Conservation (phyloP, 352 stramenopile species). For the Globisporangium acanthophoron region DNA sequence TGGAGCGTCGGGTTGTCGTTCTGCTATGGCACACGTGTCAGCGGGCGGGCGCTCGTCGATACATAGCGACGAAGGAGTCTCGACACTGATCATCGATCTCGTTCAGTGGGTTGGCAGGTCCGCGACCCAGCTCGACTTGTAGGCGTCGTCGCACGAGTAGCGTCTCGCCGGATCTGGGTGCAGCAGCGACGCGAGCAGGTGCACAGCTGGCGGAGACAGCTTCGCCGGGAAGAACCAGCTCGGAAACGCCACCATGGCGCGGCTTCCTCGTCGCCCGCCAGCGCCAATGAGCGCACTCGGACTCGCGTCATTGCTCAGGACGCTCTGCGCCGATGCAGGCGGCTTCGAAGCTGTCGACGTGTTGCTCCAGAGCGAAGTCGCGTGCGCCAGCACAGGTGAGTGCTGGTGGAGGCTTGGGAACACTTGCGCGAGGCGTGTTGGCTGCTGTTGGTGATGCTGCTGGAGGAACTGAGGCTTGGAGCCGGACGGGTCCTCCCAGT, state of each 20-base stretch:
- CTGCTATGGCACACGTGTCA: too few species aligned
- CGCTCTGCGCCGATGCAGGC: constrained; percentile 2
- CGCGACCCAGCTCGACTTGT: constrained; percentile 63
- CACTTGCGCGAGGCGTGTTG: constrained; percentile 8
- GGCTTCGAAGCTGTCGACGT: constrained; percentile 8
- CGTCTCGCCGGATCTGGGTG: constrained; percentile 79
- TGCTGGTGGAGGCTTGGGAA: constrained; percentile 10
- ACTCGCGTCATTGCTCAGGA: constrained; percentile 3
- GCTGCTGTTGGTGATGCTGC: constrained; percentile 3
- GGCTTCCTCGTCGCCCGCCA: constrained; percentile 26
- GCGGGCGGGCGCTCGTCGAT: too few species aligned
- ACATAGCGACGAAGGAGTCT: too few species aligned
- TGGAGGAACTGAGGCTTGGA: constrained; percentile 1
- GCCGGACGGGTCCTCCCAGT: not conserved
- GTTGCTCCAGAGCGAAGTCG: constrained; percentile 11
- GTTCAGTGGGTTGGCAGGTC: constrained; percentile 9
- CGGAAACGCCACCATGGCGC: constrained; percentile 53
- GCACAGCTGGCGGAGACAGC: constrained; percentile 56
- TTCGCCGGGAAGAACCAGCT: constrained; percentile 81
- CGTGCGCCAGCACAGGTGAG: constrained; percentile 6
- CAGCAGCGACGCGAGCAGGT: constrained; percentile 73
- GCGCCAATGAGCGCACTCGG: constrained; percentile 16
- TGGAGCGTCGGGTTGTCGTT: too few species aligned
- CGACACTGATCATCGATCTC: too few species aligned
- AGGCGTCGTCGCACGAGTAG: constrained; percentile 78